Base-by-base conservation (phyloP, 352 stramenopile genomes). In the Globisporangium okanoganense region DNA sequence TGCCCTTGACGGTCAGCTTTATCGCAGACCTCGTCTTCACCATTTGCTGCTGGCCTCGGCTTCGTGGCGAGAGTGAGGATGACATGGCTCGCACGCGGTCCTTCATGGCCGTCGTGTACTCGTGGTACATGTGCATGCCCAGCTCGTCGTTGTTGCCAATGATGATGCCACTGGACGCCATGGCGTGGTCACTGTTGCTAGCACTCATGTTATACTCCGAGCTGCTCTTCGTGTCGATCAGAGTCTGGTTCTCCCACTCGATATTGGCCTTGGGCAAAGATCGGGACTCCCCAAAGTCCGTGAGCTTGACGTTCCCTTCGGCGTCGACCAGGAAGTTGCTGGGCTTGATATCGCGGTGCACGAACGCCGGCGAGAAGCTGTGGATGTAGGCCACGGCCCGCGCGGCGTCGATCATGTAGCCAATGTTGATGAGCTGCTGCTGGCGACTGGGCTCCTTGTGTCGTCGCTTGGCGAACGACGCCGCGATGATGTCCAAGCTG, bases 311-410 rank as follows among this genome's bases (percentile, higher is more conserved):
- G 43, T 62, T 62, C 1, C 56, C 27, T 9, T 87, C 66, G 0
- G 59, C 59, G 65, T 88, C 79, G 13, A 94, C 71, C 1, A 92
- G 66, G 56, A 92, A 92, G 66, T 90, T 94, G 31, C 65, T 70
- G 0, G 82, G 80, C 31, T 90, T 91, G 61, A 94, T 88, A 60
- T 92, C 82, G 5, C 83, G 80, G 40, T 92, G 82, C 13, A 94
- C 55, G 65, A 94, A 90, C 5, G 79, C 67, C 16, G 81, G 82
- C 0, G 71, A 72, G 61, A 90, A 90, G 65, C 77, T 90, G 68
- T 93, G 84, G 44, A 92, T 64, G 49, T 92, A 92, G 1, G 81
- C 81, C 0, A 92, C 75, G 8, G 80, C 73, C 16, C 84, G 73
- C 1, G 82, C 76, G 6, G 82, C 82, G 31, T 88, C 80, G 25